Base-by-base conservation (phyloP, 129 eudicot species). In the Oenanthe sinensis region DNA sequence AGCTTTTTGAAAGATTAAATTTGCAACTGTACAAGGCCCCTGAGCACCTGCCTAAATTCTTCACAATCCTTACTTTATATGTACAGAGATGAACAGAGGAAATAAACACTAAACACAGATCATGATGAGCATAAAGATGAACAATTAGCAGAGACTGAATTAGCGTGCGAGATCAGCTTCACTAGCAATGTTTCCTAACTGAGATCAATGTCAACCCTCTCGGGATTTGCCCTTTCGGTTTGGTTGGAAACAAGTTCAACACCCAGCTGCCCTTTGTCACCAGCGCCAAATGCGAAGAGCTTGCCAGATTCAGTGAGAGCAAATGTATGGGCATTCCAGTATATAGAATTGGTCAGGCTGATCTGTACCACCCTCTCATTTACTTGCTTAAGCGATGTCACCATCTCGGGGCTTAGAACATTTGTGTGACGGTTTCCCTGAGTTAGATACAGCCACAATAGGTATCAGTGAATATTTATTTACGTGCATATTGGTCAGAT, bases 191-290 rank as follows among this genome's bases (percentile, higher is more conserved):
- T 16, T 42, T 45, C 68, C 22, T 86, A 93, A 86, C 92, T 82
- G 79, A 95, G 96, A 84, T 95, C 96, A 55, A 95, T 45, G 9
- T 91, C 89, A 37, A 95, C 96, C 24, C 74, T 87, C 75, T 88
- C 99, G 0, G 99, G 99, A 36, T 81, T 83, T 5, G 91, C 87
- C 84, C 97, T 87, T 81, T 92, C 97, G 6, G 89, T 86, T 78
- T 88, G 96, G 85, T 90, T 92, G 62, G 84, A 92, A 26, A 74
- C 82, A 48, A 95, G 99, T 83, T 90, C 90, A 19, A 91, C 88
- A 4, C 99, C 99, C 3, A 95, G 88, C 85, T 95, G 99, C 4
- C 99, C 99, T 83, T 92, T 92, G 86, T 95, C 99, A 17, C 99
- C 99, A 0, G 99, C 93, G 37, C 99, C 99, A 75, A 95, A 95